These are phyloP conservation scores for Coniochaeta sp. DNA, from an alignment of 2,329 filamentous ascomycete species.

Conservation along the genomic window DNA sequence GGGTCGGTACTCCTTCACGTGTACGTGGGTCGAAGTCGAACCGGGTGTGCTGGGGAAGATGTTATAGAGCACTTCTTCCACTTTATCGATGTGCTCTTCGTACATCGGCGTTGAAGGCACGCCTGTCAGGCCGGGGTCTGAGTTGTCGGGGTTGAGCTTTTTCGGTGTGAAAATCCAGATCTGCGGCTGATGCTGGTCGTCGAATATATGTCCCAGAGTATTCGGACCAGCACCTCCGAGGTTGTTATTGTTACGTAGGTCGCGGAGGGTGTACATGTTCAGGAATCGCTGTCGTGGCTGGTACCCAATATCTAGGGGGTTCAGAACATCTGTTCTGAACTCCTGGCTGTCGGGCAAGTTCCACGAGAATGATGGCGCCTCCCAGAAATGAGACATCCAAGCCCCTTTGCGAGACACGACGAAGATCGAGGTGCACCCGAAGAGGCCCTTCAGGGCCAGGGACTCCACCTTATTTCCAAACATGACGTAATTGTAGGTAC, in stretches of 20 bases:
- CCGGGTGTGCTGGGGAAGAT: neutral
- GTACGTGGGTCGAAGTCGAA: neutral
- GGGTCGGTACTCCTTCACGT: neutral
- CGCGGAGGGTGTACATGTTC: neutral
- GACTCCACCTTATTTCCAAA: neutral
- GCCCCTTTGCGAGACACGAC: neutral
- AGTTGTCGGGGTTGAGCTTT: neutral
- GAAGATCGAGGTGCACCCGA: neutral
- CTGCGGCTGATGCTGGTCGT: neutral
- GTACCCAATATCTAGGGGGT: neutral
- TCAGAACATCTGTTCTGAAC: neutral
- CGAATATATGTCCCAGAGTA: neutral
- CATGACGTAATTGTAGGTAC: neutral
- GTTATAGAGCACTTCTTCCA: neutral
- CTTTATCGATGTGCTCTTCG: neutral
- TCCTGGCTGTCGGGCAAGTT: neutral
- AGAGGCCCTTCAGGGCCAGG: neutral
- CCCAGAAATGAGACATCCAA: slow-evolving; percentile 1
- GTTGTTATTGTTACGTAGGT: neutral
- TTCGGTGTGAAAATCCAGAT: neutral
- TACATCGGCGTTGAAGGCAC: neutral
- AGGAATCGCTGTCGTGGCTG: neutral
- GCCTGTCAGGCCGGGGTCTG: neutral
- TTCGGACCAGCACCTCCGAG: neutral
- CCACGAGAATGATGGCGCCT: neutral